Evolutionary conservation across 768 basidiomycete species (phyloP).

Genomic region (Hemileccinum rubropunctum): DNA sequence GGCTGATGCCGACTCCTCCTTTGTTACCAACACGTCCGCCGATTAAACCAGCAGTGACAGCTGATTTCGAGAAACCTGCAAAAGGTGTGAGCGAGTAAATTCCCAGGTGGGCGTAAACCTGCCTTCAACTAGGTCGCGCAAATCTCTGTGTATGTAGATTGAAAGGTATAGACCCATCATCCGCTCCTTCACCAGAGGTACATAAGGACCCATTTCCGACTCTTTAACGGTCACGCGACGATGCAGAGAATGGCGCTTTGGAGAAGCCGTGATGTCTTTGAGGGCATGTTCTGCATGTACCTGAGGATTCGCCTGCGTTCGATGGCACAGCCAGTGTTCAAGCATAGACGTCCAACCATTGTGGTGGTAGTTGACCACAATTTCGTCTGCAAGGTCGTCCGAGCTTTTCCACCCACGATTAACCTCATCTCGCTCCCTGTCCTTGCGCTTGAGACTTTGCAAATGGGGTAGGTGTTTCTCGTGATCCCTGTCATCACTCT

Average conservation of each 20-base stretch:
- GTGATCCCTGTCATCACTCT: conserved; percentile 30
- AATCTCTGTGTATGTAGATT: conserved; percentile 70
- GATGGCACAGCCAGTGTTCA: conserved; percentile 67
- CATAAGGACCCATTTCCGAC: conserved; percentile 68
- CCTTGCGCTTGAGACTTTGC: conserved; percentile 32
- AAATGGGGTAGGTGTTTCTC: conserved; percentile 31
- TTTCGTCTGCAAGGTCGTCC: conserved; percentile 36
- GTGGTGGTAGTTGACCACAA: conserved; percentile 29
- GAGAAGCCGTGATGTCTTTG: conserved; percentile 37
- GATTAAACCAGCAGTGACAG: conserved; percentile 86
- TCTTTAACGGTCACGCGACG: conserved; percentile 43
- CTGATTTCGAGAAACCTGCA: conserved; percentile 70
- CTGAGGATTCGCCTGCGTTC: conserved; percentile 26
- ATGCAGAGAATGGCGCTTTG: conserved; percentile 44
- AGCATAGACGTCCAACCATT: conserved; percentile 74
- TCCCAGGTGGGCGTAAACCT: conserved; percentile 2
- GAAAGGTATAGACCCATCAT: conserved; percentile 88
- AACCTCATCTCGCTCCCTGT: conserved; percentile 38
- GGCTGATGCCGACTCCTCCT: conserved; percentile 85
- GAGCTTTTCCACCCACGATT: conserved; percentile 33
- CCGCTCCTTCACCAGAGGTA: conserved; percentile 83
- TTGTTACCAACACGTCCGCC: conserved; percentile 93
- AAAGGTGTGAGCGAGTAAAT: background rate
- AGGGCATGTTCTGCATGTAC: conserved; percentile 14
- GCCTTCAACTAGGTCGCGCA: conserved; percentile 65